Evolutionary conservation across 1,284 basidiomycete genomes (phyloP), one percentile per base, ranked within the genome.

Genomic region (Boletus sp.): DNA sequence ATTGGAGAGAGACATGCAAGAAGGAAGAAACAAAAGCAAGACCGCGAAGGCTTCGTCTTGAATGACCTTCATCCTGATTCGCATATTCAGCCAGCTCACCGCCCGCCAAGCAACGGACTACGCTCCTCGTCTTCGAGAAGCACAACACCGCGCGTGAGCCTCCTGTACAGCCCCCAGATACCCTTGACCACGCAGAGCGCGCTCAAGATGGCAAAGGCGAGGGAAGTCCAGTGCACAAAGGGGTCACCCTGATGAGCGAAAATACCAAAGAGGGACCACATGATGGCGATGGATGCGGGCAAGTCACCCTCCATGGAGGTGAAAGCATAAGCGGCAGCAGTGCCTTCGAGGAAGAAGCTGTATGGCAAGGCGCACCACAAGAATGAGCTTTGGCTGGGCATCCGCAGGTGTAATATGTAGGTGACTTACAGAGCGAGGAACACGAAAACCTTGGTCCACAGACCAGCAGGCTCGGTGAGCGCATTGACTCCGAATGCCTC

Each of bases 361-460:
- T 41, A 41, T 34, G 20, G 41, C 12, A 44, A 38, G 19, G 30
- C 23, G 23, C 20, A 42, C 30, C 38, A 53, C 41, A 37, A 34
- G 29, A 33, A 35, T 57, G 30, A 57, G 46, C 37, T 48, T 40
- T 10, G 35, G 38, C 30, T 38, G 23, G 48, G 13, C 33, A 27
- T 20, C 38, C 23, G 22, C 51, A 60, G 33, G 16, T 10, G 4
- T n/a, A n/a, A n/a, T n/a, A n/a, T n/a, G 23, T 14, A 41, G 19
- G 50, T 8, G 20, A 64, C 77, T 57, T 62, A 88, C 79, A 91
- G 70, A 54, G 80, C 88, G 38, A 96, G 81, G 81, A 96, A 95
- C 50, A 94, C 93, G 57, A 94, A 90, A 59, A 92, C 81, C 66
- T 95, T 94, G 65, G 92, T 95, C 82, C 91, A 91, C 50, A 94